phyloP scores from a whole-genome alignment of 495 filamentous ascomycete genomes.

The Trypethelium eluteriae region DNA sequence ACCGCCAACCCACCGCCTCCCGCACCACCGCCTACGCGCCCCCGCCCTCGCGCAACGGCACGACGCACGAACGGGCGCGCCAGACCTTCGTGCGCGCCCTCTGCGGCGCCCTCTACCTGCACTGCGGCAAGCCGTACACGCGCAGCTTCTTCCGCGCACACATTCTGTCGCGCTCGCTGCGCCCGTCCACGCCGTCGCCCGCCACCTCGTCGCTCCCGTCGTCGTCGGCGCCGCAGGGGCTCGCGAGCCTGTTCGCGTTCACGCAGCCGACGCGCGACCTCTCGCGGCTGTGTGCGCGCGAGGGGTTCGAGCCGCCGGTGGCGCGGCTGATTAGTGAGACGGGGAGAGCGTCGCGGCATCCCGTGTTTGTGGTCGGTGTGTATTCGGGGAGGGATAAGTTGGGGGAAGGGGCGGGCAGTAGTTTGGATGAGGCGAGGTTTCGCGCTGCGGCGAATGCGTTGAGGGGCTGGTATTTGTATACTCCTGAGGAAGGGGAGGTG shows the following conservation, averaged over 20 bases:
- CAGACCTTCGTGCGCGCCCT: conserved; percentile 71
- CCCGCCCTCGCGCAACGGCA: conserved; percentile 24
- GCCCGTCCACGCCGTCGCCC: background rate
- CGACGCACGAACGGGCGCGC: conserved; percentile 37
- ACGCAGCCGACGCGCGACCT: conserved; percentile 73
- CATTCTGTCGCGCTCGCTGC: conserved; percentile 67
- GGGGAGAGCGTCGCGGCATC: conserved; percentile 68
- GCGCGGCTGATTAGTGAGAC: conserved; percentile 84
- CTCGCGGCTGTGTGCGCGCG: conserved; percentile 67
- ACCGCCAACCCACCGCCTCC: background rate
- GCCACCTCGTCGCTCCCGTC: background rate
- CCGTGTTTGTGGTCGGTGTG: conserved; percentile 92
- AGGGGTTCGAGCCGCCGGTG: conserved; percentile 81
- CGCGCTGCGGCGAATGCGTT: conserved; percentile 75
- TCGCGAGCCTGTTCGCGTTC: conserved; percentile 74
- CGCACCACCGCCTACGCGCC: background rate
- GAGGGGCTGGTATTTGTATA: conserved; percentile 94
- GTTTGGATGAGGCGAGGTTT: conserved; percentile 64
- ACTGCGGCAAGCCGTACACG: conserved; percentile 59
- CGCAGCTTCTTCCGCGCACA: conserved; percentile 77
- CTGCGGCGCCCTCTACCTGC: conserved; percentile 74
- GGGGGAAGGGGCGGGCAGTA: conserved; percentile 72
- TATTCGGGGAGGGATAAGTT: conserved; percentile 82
- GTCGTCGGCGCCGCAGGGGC: conserved; percentile 35
- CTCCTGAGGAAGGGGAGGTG: conserved; percentile 54